A percentile compares a stretch with the other conserved stretches of the same genome.
Conservation (phyloP, 225 moss, liverwort and hornwort species). For the Sphagnum tenellum region DNA sequence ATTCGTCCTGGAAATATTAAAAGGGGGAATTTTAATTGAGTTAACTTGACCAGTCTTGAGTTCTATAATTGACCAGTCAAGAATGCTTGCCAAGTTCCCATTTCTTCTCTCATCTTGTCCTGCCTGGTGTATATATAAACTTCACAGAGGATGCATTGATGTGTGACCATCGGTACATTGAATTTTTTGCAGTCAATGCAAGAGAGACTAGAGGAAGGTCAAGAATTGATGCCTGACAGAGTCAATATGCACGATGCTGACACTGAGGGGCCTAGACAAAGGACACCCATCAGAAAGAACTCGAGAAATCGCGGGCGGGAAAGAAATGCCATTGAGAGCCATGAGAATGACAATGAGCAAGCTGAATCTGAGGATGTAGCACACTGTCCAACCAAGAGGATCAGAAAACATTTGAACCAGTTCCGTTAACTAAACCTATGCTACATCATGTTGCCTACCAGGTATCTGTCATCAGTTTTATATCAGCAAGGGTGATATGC, state of each 20-base stretch:
- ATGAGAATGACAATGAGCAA: constrained; percentile 19
- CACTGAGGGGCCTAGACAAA: constrained; percentile 10
- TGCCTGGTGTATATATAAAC: too few species aligned
- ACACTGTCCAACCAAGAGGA: constrained; percentile 19
- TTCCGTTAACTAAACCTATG: constrained; percentile 8
- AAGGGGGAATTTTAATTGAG: too few species aligned
- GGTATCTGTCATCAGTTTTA: too few species aligned
- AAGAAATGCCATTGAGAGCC: constrained; percentile 22
- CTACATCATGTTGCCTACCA: too few species aligned
- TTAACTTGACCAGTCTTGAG: too few species aligned
- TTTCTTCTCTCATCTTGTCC: too few species aligned
- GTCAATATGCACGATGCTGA: constrained; percentile 1
- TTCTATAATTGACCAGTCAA: too few species aligned
- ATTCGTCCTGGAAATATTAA: too few species aligned
- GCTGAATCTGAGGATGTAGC: constrained; percentile 3
- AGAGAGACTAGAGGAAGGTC: constrained; percentile 36
- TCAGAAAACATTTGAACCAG: constrained; percentile 15
- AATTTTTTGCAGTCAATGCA: constrained; percentile 45
- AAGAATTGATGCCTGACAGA: constrained; percentile 66
- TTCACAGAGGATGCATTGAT: too few species aligned
- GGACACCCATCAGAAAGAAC: constrained; percentile 70
- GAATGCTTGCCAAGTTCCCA: too few species aligned
- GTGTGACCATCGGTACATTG: too few species aligned
- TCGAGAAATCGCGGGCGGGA: constrained; percentile 85
- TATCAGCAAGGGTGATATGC: too few species aligned